Evolutionary conservation across 1,284 basidiomycete species (phyloP).

Genomic region (Sutorius eximius): DNA sequence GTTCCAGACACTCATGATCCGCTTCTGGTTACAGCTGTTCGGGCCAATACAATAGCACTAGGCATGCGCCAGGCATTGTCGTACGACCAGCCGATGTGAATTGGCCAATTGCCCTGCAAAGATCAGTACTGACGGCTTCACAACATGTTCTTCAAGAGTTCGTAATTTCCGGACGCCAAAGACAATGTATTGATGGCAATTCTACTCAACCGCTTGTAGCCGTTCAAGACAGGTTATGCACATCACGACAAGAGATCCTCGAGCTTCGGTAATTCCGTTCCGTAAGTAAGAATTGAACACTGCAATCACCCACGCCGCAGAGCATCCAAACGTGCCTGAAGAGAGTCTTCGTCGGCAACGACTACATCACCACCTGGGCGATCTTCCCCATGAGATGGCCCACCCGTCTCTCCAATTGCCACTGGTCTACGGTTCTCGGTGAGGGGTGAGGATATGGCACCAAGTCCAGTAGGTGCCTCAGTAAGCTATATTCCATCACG

Average conservation of each 20-base stretch:
- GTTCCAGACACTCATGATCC: not conserved
- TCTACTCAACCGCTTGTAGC: not conserved
- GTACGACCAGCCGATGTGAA: not conserved
- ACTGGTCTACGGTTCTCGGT: conserved; percentile 72
- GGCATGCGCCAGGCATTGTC: not conserved
- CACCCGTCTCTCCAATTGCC: conserved; percentile 69
- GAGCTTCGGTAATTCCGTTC: conserved; percentile 1
- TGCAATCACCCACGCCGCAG: conserved; percentile 57
- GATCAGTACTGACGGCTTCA: not conserved
- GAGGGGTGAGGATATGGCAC: conserved; percentile 59
- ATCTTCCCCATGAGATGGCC: conserved; percentile 40
- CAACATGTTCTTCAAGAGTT: not conserved
- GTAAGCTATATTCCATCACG: conserved; percentile 57
- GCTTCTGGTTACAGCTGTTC: no score
- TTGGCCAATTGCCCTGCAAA: not conserved
- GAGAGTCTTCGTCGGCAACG: conserved; percentile 79
- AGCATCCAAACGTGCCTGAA: conserved; percentile 86
- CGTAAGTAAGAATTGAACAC: conserved; percentile 2
- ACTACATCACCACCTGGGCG: conserved; percentile 41
- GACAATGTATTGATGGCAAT: not conserved
- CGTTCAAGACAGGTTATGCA: not conserved
- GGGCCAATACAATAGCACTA: no score
- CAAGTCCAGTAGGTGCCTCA: conserved; percentile 76
- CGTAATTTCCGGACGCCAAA: not conserved
- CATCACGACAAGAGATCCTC: not conserved